These are phyloP conservation scores for Hymenoscyphus salicellus DNA, from an alignment of 2,329 filamentous ascomycete species.

Conservation along the genomic window DNA sequence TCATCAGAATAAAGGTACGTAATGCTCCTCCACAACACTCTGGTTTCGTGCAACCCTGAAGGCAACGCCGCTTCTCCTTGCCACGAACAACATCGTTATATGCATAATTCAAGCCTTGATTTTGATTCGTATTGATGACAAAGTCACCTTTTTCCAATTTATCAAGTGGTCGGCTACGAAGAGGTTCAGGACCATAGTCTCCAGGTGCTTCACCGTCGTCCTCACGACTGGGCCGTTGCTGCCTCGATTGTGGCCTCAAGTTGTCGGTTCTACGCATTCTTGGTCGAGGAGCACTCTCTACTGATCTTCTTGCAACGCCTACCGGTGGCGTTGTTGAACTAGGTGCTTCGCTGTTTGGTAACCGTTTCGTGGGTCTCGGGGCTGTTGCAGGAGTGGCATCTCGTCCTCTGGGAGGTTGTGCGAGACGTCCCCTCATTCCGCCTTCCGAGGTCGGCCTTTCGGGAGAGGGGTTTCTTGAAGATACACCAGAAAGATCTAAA, in stretches of 20 bases:
- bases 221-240: neutral
- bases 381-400: neutral
- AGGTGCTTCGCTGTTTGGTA: neutral
- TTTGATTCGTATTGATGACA: slow-evolving; percentile 60
- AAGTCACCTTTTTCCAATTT: slow-evolving; percentile 53
- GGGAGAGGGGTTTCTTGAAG: slow-evolving; percentile 10
- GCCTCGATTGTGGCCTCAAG: neutral
- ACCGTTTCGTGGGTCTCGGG: neutral
- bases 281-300: neutral
- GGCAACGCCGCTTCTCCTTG: slow-evolving; percentile 55
- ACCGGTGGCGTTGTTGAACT: neutral
- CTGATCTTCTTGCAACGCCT: neutral
- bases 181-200: slow-evolving; percentile 31
- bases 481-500: slow-evolving; percentile 11
- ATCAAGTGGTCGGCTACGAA: slow-evolving; percentile 41
- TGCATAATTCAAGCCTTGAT: slow-evolving; percentile 57
- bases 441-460: neutral
- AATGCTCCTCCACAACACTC: slow-evolving; percentile 48
- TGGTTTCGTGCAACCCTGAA: slow-evolving; percentile 59
- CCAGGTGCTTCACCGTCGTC: neutral
- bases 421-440: neutral
- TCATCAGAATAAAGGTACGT: slow-evolving; percentile 30
- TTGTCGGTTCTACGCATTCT: neutral
- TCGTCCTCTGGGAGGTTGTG: neutral
- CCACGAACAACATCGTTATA: slow-evolving; percentile 60